Evolutionary conservation across 768 basidiomycete genomes (phyloP), one percentile per base, ranked within the genome.

Genomic region (Phaeotremella fagi): DNA sequence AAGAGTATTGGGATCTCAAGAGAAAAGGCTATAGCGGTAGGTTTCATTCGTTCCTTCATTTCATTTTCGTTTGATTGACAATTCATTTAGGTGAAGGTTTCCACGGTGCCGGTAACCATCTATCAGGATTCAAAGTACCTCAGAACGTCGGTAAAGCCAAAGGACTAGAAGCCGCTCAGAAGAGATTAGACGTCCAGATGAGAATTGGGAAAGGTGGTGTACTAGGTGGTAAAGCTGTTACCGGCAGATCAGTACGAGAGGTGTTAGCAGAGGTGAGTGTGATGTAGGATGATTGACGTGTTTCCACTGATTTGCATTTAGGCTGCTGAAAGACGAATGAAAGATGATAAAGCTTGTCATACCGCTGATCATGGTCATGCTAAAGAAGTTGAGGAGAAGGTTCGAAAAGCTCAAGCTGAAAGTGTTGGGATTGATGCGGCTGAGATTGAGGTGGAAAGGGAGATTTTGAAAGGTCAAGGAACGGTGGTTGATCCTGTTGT

Each of bases 311-410:
- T 33, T 36, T 44, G 20, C 35, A 42, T 48, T 12, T 64, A 95
- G 90, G 92, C 92, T 45, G 92, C 92, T 0, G 90, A 92, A 66
- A 80, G 85, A 50, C 78, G 92, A 57, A 77, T 79, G 12, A 75
- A 77, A 11, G 90, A 95, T 64, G 85, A 86, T 62, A 84, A 84
- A 65, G 73, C 80, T 0, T 97, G 92, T 60, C 63, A 68, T 15
- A 61, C 71, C 3, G 60, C 48, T 2, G 64, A 66, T 25, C 47
- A 51, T n/a, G 54, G 55, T 7, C 61, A 61, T 23, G 54, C 54
- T 26, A 58, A 54, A 18, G 63, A 53, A 24, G 75, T 71, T 9
- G 68, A 69, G 3, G 57, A 63, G 27, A 74, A 73, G 57, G 84
- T 83, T 1, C 81, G 79, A 20, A 87, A 83, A 65, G 89, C 86